Base-by-base conservation (phyloP, 2,329 filamentous ascomycete genomes). In the Nemania sp. region DNA sequence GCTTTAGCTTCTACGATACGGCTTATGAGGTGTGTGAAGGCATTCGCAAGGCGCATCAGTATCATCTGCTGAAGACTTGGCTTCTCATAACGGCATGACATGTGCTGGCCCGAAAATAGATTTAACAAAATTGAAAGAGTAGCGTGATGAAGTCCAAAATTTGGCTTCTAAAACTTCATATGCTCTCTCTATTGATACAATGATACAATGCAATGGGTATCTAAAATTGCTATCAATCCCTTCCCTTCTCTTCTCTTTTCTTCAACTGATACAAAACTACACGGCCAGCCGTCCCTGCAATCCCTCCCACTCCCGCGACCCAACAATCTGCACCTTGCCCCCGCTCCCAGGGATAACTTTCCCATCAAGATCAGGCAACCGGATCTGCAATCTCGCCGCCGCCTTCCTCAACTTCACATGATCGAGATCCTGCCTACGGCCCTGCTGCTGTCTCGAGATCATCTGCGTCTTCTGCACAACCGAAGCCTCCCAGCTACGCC, bases 401-500 rank as follows among this genome's bases (percentile, higher is more conserved):
- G 72, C 68, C 44, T 69, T 68, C 55, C 63, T 72, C 55, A 57
- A 60, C 43, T 63, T 63, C 34, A 62, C 66, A 40, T 68, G 63
- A 22, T 70, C 60, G n/a, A 40, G n/a, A 17, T 68, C 58, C 31
- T 26, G 60, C 37, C 37, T 55, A 49, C 50, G 51, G 55, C 43
- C 57, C 56, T 48, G 61, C 26, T 60, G 56, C 31, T 60, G 50
- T 49, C 59, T 57, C 36, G 51, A 39, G 3, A 55, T 53, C 23
- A 82, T 67, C 6, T 75, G 70, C 47, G 69, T 68, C 73, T 84
- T 86, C 65, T 76, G 74, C 9, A 81, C 64, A 28, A 86, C 78
- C 6, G 76, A 75, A 20, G 76, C 73, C 62, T 80, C 76, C 84
- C 84, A 86, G 54, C 73, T 71, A 63, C 75, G 77, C 84, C 83